phyloP scores from a whole-genome alignment of 2,329 filamentous ascomycete species.

The Aspergillus japonicus region DNA sequence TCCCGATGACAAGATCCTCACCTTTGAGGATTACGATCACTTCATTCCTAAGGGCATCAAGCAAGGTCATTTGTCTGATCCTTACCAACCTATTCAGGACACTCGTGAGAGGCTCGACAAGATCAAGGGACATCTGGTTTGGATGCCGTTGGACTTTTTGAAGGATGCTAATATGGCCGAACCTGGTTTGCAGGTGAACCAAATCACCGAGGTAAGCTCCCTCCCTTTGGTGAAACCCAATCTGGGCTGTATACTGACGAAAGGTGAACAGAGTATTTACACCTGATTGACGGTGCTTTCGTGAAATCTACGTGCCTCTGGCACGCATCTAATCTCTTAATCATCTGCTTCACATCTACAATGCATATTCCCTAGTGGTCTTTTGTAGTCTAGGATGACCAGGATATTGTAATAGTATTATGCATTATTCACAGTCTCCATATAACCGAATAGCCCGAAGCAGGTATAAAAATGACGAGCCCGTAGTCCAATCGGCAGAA shows the following conservation, averaged over 20 bases:
- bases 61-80: constrained; percentile 82
- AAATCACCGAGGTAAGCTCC: constrained; percentile 76
- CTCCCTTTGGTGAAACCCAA: background rate
- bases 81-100: constrained; percentile 69
- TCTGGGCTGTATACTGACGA: background rate
- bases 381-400: too few relatives aligned
- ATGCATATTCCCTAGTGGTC: background rate
- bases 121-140: constrained; percentile 85
- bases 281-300: constrained; percentile 20
- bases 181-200: constrained; percentile 79
- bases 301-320: background rate
- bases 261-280: constrained; percentile 33
- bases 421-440: too few relatives aligned
- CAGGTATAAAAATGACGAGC: too few relatives aligned
- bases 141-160: constrained; percentile 91
- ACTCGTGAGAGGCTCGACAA: constrained; percentile 73
- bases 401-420: too few relatives aligned
- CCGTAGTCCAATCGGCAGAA: too few relatives aligned
- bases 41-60: constrained; percentile 71
- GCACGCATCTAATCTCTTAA: background rate
- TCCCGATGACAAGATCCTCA: constrained; percentile 85
- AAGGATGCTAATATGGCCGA: constrained; percentile 86
- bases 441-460: too few relatives aligned
- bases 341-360: background rate
- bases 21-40: constrained; percentile 82